Percentiles rank a stretch among this genome's conserved stretches.
Conservation (phyloP, 164 flowering plant species). For the Nymphaea thermarum region DNA sequence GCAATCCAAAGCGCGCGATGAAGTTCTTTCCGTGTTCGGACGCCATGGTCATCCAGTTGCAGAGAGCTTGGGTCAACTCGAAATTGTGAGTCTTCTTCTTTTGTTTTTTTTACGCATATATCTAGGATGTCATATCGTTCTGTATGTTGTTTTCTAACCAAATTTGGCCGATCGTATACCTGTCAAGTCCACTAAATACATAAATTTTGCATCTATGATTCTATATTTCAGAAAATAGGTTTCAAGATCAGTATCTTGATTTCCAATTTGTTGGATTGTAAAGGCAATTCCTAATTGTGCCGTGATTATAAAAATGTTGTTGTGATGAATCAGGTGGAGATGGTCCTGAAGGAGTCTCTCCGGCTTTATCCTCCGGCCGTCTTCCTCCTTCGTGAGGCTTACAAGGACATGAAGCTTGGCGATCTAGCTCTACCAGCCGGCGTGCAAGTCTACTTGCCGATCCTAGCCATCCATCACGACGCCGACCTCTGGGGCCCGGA, state of each 20-base stretch:
- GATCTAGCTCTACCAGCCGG: not conserved
- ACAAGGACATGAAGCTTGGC: conserved; percentile 7
- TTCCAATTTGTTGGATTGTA: no score
- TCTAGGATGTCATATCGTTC: no score
- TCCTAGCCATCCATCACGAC: not conserved
- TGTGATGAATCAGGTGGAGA: conserved; percentile 3
- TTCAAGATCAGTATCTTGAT: no score
- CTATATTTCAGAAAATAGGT: no score
- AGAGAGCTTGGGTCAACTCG: conserved; percentile 11
- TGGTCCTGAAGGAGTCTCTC: conserved; percentile 44
- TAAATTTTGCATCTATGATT: no score
- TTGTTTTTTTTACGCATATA: no score
- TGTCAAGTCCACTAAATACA: no score
- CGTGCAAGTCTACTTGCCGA: not conserved
- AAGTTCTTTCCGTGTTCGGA: conserved; percentile 11
- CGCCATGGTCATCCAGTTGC: conserved; percentile 5
- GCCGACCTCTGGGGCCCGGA: conserved; percentile 6
- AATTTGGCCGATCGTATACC: no score
- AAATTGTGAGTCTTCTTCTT: conserved; percentile 10
- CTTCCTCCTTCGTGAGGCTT: conserved; percentile 24
- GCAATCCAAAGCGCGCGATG: conserved; percentile 18
- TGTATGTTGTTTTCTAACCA: no score
- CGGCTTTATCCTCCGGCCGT: conserved; percentile 51
- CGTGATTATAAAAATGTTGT: no score
- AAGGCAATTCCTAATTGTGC: not conserved